Base-by-base conservation (phyloP, 495 filamentous ascomycete species). In the Daldinia bambusicola region DNA sequence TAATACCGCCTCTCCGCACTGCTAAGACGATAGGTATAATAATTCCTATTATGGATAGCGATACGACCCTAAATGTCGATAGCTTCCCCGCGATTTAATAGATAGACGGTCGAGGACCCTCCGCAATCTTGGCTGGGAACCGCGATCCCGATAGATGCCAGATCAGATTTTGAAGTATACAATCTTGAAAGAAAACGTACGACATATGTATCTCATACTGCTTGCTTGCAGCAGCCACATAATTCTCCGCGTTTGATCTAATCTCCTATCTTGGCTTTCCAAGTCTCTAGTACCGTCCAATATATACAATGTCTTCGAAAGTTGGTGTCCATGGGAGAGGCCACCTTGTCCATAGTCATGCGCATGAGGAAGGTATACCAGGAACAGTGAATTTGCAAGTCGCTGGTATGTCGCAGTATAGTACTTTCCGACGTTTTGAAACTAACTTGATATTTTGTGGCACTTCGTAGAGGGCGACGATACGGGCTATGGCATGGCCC, bases 311-410 rank as follows among this genome's bases (percentile, higher is more conserved):
- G 71, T 53, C 55, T 63, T 63, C 55, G 10, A 67, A 63, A 50
- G n/a, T 20, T 0, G 60, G 26, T 6, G 50, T 58, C 59, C 71
- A 66, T 22, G 20, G 31, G 6, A 57, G 20, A 30, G 61, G 61
- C 55, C 74, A 76, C 55, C 67, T 77, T 34, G 22, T 70, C 26
- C 75, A 76, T 63, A 88, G 86, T 62, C 87, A 89, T 77, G 87
- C 86, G 18, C 85, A 87, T 51, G 87, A 88, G 72, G 85, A 81
- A 61, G 82, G 84, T 55, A 79, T 89, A 20, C 85, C 87, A 0
- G 87, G 87, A 1, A 89, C 87, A 1, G 87, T 89, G 41, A 83
- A 89, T 69, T 77, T 89, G 20, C 76, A 78, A 61, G 84, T 79
- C 18, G 71, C 63, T n/a, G 80, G 77, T 82, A 59, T 55, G 77